phyloP scores from a whole-genome alignment of 176 grass and related monocot genomes.

The Phyllostachys edulis region DNA sequence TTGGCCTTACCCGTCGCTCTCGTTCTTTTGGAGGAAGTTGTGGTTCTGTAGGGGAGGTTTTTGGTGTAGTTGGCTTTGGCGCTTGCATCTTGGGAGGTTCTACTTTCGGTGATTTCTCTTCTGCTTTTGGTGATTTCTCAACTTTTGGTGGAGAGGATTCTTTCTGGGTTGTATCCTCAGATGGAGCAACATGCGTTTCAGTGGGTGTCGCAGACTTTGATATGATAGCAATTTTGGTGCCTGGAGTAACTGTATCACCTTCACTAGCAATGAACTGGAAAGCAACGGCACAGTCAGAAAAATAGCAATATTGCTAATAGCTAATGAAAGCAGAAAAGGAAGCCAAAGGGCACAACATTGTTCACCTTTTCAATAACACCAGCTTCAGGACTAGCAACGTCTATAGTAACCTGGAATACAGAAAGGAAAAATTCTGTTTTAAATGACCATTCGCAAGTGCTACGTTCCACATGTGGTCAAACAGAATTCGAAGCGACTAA shows the following conservation, averaged over 20 bases:
- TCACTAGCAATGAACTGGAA: constrained; percentile 73
- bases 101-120: constrained; percentile 50
- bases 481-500: constrained; percentile 1
- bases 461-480: neutral
- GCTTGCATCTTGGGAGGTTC: constrained; percentile 51
- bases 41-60: constrained; percentile 78
- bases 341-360: neutral
- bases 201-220: constrained; percentile 74
- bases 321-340: neutral
- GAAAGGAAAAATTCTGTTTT: neutral
- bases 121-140: constrained; percentile 51
- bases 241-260: constrained; percentile 95
- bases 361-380: constrained; percentile 88
- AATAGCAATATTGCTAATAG: constrained; percentile 15
- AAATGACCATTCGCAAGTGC: neutral
- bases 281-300: constrained; percentile 6
- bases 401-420: constrained; percentile 84
- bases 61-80: constrained; percentile 47
- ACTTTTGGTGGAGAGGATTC: constrained; percentile 39
- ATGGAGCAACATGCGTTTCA: constrained; percentile 92
- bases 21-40: constrained; percentile 96
- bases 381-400: constrained; percentile 80
- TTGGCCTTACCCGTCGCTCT: constrained; percentile 71
- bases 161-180: constrained; percentile 77
- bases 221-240: constrained; percentile 92